These are phyloP conservation scores for Panaeolus cyanescens DNA, from an alignment of 768 basidiomycete genomes.

Conservation along the genomic window DNA sequence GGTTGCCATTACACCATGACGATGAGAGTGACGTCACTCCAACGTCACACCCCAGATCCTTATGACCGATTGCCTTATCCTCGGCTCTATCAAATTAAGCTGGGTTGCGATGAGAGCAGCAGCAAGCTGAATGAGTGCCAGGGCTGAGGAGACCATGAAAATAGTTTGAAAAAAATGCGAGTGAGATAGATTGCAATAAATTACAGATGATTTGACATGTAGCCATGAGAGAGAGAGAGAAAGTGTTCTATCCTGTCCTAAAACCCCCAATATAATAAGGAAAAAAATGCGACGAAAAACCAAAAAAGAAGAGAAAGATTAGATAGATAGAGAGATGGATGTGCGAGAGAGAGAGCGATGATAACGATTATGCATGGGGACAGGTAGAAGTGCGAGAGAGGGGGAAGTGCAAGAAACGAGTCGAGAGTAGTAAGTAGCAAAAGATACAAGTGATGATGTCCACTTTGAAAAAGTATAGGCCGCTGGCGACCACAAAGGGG, in stretches of 20 bases:
- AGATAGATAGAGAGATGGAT: neutral
- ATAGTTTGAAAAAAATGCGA: neutral
- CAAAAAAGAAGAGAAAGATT: neutral
- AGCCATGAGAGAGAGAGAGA: slow-evolving; percentile 2
- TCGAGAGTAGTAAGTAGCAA: neutral
- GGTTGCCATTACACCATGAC: neutral
- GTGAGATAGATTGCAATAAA: neutral
- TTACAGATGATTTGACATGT: slow-evolving; percentile 5
- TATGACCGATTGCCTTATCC: neutral
- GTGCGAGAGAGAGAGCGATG: neutral
- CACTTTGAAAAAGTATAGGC: neutral
- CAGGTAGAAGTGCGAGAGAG: neutral
- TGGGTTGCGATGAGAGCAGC: neutral
- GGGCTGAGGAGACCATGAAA: neutral
- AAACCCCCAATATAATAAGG: neutral
- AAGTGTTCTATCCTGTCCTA: slow-evolving; percentile 1
- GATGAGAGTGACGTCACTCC: neutral
- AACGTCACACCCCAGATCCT: slow-evolving; percentile 1
- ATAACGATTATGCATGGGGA: neutral
- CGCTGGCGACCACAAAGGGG: neutral
- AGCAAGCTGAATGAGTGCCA: too few species aligned
- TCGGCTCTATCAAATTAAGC: neutral
- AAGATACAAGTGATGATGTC: neutral
- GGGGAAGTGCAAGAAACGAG: neutral
- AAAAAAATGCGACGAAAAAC: neutral